Conservation (phyloP, 2,329 filamentous ascomycete species). For the Blastomyces silverae region DNA sequence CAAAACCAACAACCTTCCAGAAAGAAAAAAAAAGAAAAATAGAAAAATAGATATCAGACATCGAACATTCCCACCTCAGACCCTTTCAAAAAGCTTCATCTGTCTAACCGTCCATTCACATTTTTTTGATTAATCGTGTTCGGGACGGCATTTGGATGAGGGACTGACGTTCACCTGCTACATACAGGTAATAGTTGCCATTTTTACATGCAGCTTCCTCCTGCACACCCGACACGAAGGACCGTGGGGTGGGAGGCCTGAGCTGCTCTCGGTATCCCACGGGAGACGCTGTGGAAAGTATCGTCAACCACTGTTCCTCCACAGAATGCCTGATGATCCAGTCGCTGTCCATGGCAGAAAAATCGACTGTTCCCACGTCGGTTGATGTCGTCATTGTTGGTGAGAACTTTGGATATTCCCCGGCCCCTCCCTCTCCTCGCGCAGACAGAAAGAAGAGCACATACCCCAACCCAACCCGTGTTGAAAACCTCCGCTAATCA, state of each 20-base stretch:
- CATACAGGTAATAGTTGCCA: not conserved
- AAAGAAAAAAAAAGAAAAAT: no score
- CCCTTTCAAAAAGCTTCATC: not conserved
- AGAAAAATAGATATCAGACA: not conserved
- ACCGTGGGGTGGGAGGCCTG: not conserved
- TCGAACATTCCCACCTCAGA: no score
- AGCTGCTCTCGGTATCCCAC: not conserved
- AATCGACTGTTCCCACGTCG: conserved; percentile 17
- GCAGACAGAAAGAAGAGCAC: not conserved
- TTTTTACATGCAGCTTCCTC: not conserved
- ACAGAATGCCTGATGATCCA: conserved; percentile 14
- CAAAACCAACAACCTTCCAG: no score
- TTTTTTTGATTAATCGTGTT: not conserved
- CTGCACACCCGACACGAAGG: not conserved
- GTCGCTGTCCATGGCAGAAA: conserved; percentile 16
- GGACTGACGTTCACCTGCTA: not conserved
- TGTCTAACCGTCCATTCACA: not conserved
- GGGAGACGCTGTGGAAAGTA: not conserved
- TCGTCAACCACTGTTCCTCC: not conserved
- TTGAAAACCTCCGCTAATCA: not conserved
- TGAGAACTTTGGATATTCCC: conserved; percentile 19
- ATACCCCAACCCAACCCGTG: not conserved
- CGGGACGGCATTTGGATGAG: not conserved
- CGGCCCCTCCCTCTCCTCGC: not conserved
- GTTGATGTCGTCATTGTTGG: conserved; percentile 31